Evolutionary conservation across 768 basidiomycete genomes (phyloP).

Genomic region (Pholiota microspora): DNA sequence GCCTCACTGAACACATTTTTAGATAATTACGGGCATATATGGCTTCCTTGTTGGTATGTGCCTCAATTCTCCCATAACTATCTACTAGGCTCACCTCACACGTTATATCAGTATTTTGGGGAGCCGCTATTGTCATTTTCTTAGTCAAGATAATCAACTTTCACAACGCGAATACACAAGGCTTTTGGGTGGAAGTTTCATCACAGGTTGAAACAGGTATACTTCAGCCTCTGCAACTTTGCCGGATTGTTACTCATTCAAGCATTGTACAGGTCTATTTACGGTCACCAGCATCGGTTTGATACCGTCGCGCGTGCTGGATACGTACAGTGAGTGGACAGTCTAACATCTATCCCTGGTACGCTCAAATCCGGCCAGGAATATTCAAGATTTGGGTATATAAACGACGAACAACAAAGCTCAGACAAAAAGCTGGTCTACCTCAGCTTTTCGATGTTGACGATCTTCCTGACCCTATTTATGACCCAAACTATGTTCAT

Average conservation of each 20-base stretch:
- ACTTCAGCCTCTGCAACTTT: conserved; percentile 2
- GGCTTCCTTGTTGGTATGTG: conserved; percentile 64
- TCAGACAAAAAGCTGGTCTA: conserved; percentile 62
- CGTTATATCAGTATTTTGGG: conserved; percentile 68
- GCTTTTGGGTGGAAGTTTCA: conserved; percentile 79
- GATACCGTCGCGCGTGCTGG: conserved; percentile 71
- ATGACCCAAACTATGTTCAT: conserved; percentile 69
- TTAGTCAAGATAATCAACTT: conserved; percentile 66
- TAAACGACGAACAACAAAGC: conserved; percentile 55
- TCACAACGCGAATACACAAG: conserved; percentile 65
- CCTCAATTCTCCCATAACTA: not conserved
- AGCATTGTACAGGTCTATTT: conserved; percentile 57
- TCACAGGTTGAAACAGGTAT: conserved; percentile 76
- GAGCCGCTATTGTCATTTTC: conserved; percentile 78
- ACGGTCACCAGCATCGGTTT: conserved; percentile 79
- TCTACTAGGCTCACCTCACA: not conserved
- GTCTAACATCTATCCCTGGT: too few relatives aligned
- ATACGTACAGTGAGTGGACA: conserved; percentile 63
- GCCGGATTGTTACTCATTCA: not conserved
- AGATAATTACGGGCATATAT: conserved; percentile 71
- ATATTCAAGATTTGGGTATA: conserved; percentile 74
- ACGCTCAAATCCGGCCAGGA: conserved; percentile 36
- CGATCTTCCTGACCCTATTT: conserved; percentile 77
- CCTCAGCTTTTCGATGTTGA: conserved; percentile 71
- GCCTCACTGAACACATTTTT: conserved; percentile 1